phyloP scores from a whole-genome alignment of 202 grass and related monocot species.

The Saccharum hybrid region DNA sequence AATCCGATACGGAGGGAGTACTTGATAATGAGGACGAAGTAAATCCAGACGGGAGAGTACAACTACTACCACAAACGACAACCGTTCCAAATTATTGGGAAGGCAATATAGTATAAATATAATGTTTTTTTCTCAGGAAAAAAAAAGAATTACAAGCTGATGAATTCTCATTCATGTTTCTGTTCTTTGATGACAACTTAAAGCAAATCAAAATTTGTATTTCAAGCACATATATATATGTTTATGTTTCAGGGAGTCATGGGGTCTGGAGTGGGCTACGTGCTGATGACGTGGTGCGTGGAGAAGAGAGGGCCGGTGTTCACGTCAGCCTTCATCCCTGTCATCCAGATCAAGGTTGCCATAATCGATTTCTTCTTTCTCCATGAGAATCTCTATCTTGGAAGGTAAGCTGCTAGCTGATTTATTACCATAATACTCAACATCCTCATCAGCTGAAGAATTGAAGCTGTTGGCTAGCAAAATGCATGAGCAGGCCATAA shows the following conservation, averaged over 20 bases:
- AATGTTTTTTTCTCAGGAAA: background rate
- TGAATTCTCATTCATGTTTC: background rate
- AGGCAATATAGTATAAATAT: background rate
- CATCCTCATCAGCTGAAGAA: background rate
- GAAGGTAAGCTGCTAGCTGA: conserved; percentile 53
- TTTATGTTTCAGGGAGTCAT: conserved; percentile 59
- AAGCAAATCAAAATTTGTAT: background rate
- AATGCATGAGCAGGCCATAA: background rate
- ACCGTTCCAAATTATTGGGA: background rate
- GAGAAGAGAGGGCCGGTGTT: conserved; percentile 84
- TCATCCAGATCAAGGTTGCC: conserved; percentile 78
- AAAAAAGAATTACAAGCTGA: background rate
- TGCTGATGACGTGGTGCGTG: conserved; percentile 90
- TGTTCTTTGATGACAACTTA: background rate
- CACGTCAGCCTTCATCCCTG: conserved; percentile 75
- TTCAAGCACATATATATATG: background rate
- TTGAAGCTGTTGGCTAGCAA: background rate
- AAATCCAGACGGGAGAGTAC: no score
- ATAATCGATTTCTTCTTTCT: conserved; percentile 76
- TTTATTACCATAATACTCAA: background rate
- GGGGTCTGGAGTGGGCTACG: conserved; percentile 79
- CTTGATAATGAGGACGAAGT: no score
- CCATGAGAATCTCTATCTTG: conserved; percentile 74
- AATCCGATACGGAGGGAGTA: no score
- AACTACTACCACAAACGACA: background rate